These are phyloP conservation scores for Penicillium expansum DNA, from an alignment of 2,329 filamentous ascomycete genomes.

Conservation along the genomic window DNA sequence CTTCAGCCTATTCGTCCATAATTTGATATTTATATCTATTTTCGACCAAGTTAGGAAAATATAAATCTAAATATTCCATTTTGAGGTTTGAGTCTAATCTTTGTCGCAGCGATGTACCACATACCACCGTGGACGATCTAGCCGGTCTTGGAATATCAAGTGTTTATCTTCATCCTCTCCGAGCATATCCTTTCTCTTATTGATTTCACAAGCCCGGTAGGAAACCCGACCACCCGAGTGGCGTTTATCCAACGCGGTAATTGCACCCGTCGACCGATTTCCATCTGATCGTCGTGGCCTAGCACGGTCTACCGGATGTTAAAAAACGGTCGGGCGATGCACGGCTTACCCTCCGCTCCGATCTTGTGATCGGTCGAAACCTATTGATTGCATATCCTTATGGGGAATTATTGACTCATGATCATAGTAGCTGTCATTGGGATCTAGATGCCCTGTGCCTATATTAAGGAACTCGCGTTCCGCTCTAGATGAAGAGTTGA, in stretches of 20 bases:
- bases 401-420: not conserved
- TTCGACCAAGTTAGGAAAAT: not conserved
- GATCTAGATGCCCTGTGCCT: not conserved
- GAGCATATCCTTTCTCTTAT: not conserved
- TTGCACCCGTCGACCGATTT: not conserved
- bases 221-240: slow-evolving; percentile 2
- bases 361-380: slow-evolving; percentile 18
- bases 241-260: slow-evolving; percentile 3
- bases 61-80: not conserved
- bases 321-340: not conserved
- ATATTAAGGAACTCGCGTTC: not conserved
- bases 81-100: not conserved
- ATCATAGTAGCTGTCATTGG: not conserved
- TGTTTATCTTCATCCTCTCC: not conserved
- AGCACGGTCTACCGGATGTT: not conserved
- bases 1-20: not conserved
- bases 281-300: not conserved
- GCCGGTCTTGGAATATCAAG: not conserved
- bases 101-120: not conserved
- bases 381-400: not conserved
- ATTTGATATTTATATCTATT: not conserved
- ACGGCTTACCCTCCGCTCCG: slow-evolving; percentile 12
- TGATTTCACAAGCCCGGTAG: not conserved
- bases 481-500: not conserved
- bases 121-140: not conserved